These are phyloP conservation scores for Cercospora sp. DNA, from an alignment of 2,329 filamentous ascomycete genomes.

Conservation along the genomic window DNA sequence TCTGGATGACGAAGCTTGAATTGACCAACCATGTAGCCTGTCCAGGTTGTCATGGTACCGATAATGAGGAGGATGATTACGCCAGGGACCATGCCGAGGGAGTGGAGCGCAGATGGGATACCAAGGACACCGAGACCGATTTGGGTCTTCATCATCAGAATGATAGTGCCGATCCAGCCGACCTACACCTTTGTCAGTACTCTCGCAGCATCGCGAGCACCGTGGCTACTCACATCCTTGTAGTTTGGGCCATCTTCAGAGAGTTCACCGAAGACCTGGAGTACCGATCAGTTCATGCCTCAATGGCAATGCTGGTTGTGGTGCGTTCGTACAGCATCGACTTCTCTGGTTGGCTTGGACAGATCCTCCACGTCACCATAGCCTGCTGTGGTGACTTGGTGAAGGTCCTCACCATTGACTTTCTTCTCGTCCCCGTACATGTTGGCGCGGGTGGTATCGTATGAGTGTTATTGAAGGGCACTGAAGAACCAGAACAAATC, in stretches of 20 bases:
- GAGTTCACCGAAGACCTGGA: constrained; percentile 22
- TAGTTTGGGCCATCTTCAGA: constrained; percentile 25
- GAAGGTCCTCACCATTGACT: constrained; percentile 19
- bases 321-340: constrained; percentile 14
- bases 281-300: neutral
- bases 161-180: constrained; percentile 48
- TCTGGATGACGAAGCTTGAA: constrained; percentile 58
- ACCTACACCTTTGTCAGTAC: constrained; percentile 15
- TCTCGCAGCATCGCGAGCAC: neutral
- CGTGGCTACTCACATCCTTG: constrained; percentile 27
- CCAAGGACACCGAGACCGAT: constrained; percentile 53
- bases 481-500: constrained; percentile 10
- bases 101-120: constrained; percentile 46
- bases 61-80: constrained; percentile 47
- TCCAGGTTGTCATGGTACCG: constrained; percentile 51
- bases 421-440: constrained; percentile 24
- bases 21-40: constrained; percentile 50
- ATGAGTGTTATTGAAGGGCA: constrained; percentile 14
- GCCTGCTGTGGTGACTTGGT: constrained; percentile 20
- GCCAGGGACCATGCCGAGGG: constrained; percentile 52
- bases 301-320: neutral
- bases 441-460: neutral
- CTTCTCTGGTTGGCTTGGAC: constrained; percentile 12
- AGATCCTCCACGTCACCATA: constrained; percentile 25
- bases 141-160: constrained; percentile 51